These are phyloP conservation scores for Penicillium sp. DNA, from an alignment of 2,329 filamentous ascomycete species.

Conservation along the genomic window DNA sequence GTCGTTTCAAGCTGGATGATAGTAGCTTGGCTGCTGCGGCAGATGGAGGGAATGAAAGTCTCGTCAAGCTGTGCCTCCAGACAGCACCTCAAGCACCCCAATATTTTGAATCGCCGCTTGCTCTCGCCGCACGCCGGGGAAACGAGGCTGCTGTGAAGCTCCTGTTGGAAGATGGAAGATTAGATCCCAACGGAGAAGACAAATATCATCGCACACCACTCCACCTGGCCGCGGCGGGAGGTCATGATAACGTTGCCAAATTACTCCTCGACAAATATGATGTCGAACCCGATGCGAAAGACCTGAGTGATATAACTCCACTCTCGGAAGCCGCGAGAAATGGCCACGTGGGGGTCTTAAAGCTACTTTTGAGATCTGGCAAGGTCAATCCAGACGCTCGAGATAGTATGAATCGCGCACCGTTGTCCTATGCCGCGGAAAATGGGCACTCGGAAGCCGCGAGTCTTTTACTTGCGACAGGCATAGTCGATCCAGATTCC, in stretches of 20 bases:
- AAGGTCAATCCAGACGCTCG: background rate
- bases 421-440: background rate
- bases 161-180: background rate
- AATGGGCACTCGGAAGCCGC: background rate
- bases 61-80: background rate
- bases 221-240: constrained; percentile 14
- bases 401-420: background rate
- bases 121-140: background rate
- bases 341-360: background rate
- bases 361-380: background rate
- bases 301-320: constrained; percentile 18
- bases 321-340: constrained; percentile 2
- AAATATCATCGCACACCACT: constrained; percentile 12
- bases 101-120: background rate
- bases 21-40: background rate
- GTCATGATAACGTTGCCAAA: constrained; percentile 11
- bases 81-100: background rate
- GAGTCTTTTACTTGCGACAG: background rate
- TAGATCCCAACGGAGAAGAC: constrained; percentile 7
- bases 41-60: background rate
- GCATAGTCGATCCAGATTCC: background rate
- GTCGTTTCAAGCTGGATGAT: background rate
- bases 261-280: constrained; percentile 5
- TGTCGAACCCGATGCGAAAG: constrained; percentile 9
- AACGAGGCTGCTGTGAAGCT: background rate